Percentiles rank a stretch among this genome's conserved stretches.
These are phyloP conservation scores for Diaporthe citriasiana DNA, from an alignment of 2,329 filamentous ascomycete species.

Conservation along the genomic window DNA sequence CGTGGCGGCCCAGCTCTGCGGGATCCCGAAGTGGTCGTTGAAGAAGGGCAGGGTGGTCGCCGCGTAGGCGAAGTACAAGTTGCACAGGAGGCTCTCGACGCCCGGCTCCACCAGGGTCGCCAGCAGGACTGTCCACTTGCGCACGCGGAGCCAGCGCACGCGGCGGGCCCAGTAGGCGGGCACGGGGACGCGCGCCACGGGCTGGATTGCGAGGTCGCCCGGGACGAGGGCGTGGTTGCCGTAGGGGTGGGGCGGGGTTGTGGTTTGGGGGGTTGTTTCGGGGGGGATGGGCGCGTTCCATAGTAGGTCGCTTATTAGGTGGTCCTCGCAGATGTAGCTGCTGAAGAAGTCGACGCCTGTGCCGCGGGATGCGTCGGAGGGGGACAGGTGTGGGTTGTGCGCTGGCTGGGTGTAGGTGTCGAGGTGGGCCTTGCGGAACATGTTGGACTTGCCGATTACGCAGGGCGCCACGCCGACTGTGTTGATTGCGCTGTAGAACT, in stretches of 20 bases:
- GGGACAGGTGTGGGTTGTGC: slow-evolving; percentile 58
- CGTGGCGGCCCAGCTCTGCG: slow-evolving; percentile 78
- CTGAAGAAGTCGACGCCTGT: slow-evolving; percentile 92
- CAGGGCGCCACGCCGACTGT: slow-evolving; percentile 91
- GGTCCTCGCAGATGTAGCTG: slow-evolving; percentile 97
- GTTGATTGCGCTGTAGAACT: slow-evolving; percentile 99
- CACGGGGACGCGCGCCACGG: slow-evolving; percentile 85
- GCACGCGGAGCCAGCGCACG: slow-evolving; percentile 90
- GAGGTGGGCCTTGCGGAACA: slow-evolving; percentile 95
- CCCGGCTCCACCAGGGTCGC: slow-evolving; percentile 95
- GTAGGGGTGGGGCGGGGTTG: slow-evolving; percentile 58
- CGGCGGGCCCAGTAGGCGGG: slow-evolving; percentile 83
- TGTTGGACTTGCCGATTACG: slow-evolving; percentile 96
- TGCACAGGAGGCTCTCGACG: slow-evolving; percentile 89
- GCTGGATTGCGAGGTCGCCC: slow-evolving; percentile 91
- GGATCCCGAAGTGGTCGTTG: slow-evolving; percentile 64
- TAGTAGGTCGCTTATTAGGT: slow-evolving; percentile 91
- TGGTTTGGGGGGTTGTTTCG: background rate
- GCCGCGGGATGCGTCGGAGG: slow-evolving; percentile 59
- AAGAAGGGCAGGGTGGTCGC: slow-evolving; percentile 80
- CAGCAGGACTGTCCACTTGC: slow-evolving; percentile 92
- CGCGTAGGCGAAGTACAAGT: slow-evolving; percentile 83
- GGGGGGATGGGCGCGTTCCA: slow-evolving; percentile 77
- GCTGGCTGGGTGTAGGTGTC: slow-evolving; percentile 75
- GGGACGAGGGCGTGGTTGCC: slow-evolving; percentile 87